Evolutionary conservation across 805 yeast genomes (phyloP).

Genomic region (Brettanomyces naardenensis): DNA sequence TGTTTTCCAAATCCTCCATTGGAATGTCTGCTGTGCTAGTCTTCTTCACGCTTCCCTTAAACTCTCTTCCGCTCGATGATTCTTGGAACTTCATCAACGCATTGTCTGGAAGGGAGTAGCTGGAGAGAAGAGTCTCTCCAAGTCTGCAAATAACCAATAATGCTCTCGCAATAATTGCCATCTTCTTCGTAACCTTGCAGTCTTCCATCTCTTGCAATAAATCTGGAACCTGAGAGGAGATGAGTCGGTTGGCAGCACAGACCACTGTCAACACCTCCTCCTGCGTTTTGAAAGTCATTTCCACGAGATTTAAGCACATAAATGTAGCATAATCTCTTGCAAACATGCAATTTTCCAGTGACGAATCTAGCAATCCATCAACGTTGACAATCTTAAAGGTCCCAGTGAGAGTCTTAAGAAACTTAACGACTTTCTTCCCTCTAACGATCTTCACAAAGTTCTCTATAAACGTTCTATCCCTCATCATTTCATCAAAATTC

Average conservation of each 20-base stretch:
- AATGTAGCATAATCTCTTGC: constrained; percentile 26
- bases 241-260: constrained; percentile 33
- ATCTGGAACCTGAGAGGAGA: constrained; percentile 34
- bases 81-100: constrained; percentile 17
- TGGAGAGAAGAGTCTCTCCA: constrained; percentile 7
- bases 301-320: constrained; percentile 32
- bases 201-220: constrained; percentile 19
- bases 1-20: neutral
- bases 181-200: constrained; percentile 3
- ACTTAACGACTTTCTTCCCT: constrained; percentile 32
- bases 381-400: constrained; percentile 21
- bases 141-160: constrained; percentile 12
- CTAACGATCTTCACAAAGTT: constrained; percentile 36
- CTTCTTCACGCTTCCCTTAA: constrained; percentile 10
- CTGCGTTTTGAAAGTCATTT: constrained; percentile 29
- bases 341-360: constrained; percentile 4
- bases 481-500: constrained; percentile 17
- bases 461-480: constrained; percentile 28
- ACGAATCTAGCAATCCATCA: constrained; percentile 5
- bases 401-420: constrained; percentile 28
- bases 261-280: constrained; percentile 47
- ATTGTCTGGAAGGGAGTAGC: constrained; percentile 15
- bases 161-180: constrained; percentile 11
- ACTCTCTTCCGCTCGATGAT: constrained; percentile 11
- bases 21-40: neutral